Evolutionary conservation across 805 yeast genomes (phyloP).

Genomic region (Kuraishia hungarica): DNA sequence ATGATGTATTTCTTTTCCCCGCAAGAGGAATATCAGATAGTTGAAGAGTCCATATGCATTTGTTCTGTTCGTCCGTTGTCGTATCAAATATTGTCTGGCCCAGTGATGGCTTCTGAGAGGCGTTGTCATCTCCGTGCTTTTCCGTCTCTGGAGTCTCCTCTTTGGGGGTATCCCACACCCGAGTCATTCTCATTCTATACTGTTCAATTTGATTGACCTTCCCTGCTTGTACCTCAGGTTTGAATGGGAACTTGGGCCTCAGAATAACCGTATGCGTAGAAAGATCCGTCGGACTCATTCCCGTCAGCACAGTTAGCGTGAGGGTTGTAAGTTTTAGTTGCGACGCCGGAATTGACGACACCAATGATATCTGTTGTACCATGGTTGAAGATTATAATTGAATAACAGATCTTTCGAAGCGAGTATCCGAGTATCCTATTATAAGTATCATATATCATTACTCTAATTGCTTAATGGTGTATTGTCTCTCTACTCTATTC

Average conservation of each 20-base stretch:
- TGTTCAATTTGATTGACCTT: conserved; percentile 51
- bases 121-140: not conserved
- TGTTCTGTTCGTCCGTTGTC: conserved; percentile 2
- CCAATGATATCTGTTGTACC: conserved; percentile 48
- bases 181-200: conserved; percentile 38
- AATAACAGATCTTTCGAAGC: no score
- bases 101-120: not conserved
- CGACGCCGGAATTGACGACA: conserved; percentile 32
- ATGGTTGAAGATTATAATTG: conserved; percentile 19
- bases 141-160: not conserved
- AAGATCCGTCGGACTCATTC: conserved; percentile 34
- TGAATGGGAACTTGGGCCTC: conserved; percentile 41
- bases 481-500: no score
- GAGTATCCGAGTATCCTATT: no score
- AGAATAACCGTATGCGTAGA: conserved; percentile 40
- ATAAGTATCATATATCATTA: no score
- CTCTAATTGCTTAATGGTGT: no score
- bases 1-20: conserved; percentile 53
- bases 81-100: conserved; percentile 3
- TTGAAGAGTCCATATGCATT: conserved; percentile 51
- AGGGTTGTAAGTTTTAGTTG: conserved; percentile 33
- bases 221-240: conserved; percentile 46
- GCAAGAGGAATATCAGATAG: conserved; percentile 71
- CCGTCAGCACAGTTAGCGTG: conserved; percentile 45
- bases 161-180: conserved; percentile 28